Evolutionary conservation across 108 stramenopile species (phyloP).

Genomic region (Asterionellopsis glacialis): DNA sequence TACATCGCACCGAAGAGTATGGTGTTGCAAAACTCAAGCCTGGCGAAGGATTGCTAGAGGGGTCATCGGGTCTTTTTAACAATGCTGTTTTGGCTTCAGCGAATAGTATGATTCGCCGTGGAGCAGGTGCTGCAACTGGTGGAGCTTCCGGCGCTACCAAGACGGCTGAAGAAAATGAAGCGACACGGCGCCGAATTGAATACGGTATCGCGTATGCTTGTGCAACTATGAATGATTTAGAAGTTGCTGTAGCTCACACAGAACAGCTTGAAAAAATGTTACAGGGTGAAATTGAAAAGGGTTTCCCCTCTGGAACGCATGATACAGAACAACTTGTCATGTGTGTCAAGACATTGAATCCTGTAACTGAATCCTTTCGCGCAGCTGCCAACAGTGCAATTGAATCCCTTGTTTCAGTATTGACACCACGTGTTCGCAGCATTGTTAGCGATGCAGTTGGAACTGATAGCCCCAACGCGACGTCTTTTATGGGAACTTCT

Average conservation of each 20-base stretch:
- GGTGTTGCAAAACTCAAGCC: conserved; percentile 67
- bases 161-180: conserved; percentile 32
- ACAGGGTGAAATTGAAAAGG: conserved; percentile 46
- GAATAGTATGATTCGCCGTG: conserved; percentile 30
- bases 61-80: conserved; percentile 63
- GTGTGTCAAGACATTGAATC: conserved; percentile 61
- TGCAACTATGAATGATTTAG: conserved; percentile 80
- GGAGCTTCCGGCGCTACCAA: conserved; percentile 6
- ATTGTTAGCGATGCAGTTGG: conserved; percentile 83
- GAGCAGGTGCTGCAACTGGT: conserved; percentile 18
- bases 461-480: conserved; percentile 34
- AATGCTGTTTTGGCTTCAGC: conserved; percentile 17
- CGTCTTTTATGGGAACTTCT: conserved; percentile 25
- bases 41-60: conserved; percentile 74
- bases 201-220: conserved; percentile 64
- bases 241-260: conserved; percentile 68
- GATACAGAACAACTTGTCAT: conserved; percentile 75
- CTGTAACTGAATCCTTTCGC: conserved; percentile 57
- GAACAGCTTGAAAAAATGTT: conserved; percentile 54
- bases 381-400: conserved; percentile 48
- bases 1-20: conserved; percentile 58
- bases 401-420: conserved; percentile 53
- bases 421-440: conserved; percentile 67
- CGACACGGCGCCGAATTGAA: conserved; percentile 37
- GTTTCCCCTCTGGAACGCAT: conserved; percentile 54